phyloP scores from a whole-genome alignment of 75 land plant genomes.

The Cunninghamia lanceolata region DNA sequence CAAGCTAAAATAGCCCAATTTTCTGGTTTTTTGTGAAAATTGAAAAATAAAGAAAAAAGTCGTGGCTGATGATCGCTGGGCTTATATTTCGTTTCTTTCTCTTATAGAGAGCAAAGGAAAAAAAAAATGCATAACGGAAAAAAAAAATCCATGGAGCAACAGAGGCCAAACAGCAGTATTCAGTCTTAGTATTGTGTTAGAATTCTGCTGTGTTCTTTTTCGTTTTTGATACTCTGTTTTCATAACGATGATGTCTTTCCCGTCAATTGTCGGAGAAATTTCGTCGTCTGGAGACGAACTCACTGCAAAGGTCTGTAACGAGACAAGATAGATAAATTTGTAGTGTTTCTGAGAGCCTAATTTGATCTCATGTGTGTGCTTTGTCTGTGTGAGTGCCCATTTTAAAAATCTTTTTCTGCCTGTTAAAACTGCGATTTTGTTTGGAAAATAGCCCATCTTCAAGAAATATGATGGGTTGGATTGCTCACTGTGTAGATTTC shows the following conservation, averaged over 20 bases:
- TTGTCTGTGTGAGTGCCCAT: no score
- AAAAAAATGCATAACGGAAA: not conserved
- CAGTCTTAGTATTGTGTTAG: not conserved
- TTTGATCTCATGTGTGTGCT: not conserved
- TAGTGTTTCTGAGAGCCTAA: not conserved
- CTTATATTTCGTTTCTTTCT: not conserved
- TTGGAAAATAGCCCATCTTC: no score
- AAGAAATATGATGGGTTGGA: no score
- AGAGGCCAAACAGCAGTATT: not conserved
- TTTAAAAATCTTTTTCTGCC: no score
- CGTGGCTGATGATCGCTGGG: not conserved
- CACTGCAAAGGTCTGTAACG: conserved; percentile 4
- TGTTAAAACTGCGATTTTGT: no score
- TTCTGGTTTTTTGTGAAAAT: not conserved
- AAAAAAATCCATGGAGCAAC: not conserved
- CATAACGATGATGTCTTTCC: not conserved
- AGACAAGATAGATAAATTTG: not conserved
- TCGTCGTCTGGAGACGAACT: conserved; percentile 13
- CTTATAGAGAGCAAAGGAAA: not conserved
- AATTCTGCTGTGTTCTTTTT: not conserved
- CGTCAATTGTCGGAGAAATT: conserved; percentile 1
- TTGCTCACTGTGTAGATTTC: no score
- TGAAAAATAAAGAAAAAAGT: not conserved
- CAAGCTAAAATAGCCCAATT: not conserved
- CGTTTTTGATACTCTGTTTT: not conserved